Base-by-base conservation (phyloP, 768 basidiomycete species). In the Macrolepiota fuliginosa region DNA sequence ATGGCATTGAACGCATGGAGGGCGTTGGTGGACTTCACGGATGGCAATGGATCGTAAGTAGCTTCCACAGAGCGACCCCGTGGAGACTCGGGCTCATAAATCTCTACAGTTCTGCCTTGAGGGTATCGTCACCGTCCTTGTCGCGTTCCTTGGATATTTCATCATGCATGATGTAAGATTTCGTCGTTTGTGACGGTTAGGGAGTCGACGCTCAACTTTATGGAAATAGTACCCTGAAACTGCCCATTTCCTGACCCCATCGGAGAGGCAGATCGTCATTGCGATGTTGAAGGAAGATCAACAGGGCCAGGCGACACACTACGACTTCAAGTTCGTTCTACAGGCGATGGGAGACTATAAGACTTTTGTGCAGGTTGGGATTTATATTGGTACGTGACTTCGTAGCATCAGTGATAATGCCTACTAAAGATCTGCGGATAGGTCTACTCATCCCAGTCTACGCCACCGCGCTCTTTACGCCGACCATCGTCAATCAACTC, bases 141-240 rank as follows among this genome's bases (percentile, higher is more conserved):
- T 80, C 36, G 81, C 81, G 9, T 17, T 72, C 27, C 60, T 72
- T 0, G 73, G 81, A 39, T 85, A 76, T 68, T 86, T 82, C 68
- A 76, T 77, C 69, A 81, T 87, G 74, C 72, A 85, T 62, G 84
- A 86, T 68, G 82, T 82, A 57, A 42, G 79, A 47, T 19, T 4
- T 57, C 11, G 6, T 27, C 29, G 29, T 4, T 12, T 19, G 3
- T 25, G 17, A 9, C 39, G 5, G n/a, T 40, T 17, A 13, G 49
- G 17, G 17, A 46, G 42, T 6, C 13, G 58, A 57, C 32, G 12
- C 15, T 36, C 9, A 52, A 24, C 25, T 2, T 13, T 17, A 7
- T 29, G 12, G 15, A 53, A 15, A 39, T 62, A 83, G 81, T 86
- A 82, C 69, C 84, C 85, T 25, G 80, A 81, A 64, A 87, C 85